Percentiles rank a stretch among this genome's conserved stretches.
Evolutionary conservation across 1,284 basidiomycete species (phyloP).

Genomic region (Boletus putidus): DNA sequence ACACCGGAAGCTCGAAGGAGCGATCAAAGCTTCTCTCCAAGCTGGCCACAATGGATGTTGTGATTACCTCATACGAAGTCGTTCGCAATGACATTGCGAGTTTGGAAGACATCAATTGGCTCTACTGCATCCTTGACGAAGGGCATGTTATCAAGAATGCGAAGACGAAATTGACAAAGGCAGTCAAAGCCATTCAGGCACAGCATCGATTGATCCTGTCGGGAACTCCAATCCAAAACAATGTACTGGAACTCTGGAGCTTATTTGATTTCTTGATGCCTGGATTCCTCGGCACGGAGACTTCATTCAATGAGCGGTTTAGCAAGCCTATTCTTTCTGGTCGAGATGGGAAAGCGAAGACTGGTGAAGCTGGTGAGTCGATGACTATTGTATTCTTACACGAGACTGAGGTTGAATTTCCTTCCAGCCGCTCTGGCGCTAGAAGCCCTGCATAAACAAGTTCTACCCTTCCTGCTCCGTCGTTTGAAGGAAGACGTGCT

Average conservation of each 20-base stretch:
- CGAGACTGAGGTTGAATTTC: constrained; percentile 4
- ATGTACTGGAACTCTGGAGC: constrained; percentile 98
- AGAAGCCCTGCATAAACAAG: constrained; percentile 98
- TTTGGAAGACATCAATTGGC: constrained; percentile 79
- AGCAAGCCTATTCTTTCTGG: constrained; percentile 96
- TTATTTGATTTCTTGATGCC: constrained; percentile 99
- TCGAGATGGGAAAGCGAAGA: constrained; percentile 94
- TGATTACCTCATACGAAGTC: constrained; percentile 97
- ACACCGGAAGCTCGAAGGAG: constrained; percentile 88
- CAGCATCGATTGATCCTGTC: constrained; percentile 94
- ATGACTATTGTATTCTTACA: background rate
- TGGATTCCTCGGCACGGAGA: constrained; percentile 93
- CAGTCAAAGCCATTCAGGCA: constrained; percentile 89
- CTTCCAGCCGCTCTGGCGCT: constrained; percentile 81
- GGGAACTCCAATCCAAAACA: constrained; percentile 99
- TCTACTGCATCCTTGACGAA: constrained; percentile 98
- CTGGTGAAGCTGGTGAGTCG: constrained; percentile 83
- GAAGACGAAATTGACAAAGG: constrained; percentile 96
- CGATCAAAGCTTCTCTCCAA: constrained; percentile 71
- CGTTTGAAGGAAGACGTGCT: constrained; percentile 98
- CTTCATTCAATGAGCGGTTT: constrained; percentile 95
- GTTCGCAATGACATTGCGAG: constrained; percentile 91
- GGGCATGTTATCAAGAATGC: constrained; percentile 99
- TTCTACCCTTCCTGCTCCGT: constrained; percentile 95
- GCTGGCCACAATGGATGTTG: constrained; percentile 76